phyloP scores from a whole-genome alignment of 2,329 filamentous ascomycete species.

The Botrytis squamosa region DNA sequence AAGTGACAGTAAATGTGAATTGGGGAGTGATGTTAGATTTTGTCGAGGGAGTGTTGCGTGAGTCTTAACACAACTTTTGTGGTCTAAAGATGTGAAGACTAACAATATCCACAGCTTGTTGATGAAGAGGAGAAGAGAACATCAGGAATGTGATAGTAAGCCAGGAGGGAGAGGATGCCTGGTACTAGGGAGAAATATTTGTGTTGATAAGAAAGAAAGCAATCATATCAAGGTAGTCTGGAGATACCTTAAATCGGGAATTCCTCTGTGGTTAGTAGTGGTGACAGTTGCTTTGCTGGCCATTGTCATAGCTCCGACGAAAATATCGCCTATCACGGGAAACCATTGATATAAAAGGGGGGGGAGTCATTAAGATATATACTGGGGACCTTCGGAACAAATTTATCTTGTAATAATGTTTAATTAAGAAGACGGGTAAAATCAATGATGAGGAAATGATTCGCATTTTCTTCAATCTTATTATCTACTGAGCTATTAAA shows the following conservation, averaged over 20 bases:
- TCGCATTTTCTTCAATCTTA: not conserved
- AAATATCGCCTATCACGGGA: not conserved
- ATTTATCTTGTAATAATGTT: not conserved
- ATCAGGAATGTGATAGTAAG: constrained; percentile 55
- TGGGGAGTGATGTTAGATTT: constrained; percentile 59
- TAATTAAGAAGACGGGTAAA: not conserved
- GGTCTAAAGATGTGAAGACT: not conserved
- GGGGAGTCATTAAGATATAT: not conserved
- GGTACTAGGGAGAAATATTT: constrained; percentile 31
- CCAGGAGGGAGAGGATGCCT: constrained; percentile 36
- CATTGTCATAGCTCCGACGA: not conserved
- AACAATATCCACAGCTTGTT: constrained; percentile 45
- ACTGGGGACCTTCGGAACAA: not conserved
- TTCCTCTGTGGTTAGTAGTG: not conserved
- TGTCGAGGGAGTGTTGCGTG: constrained; percentile 60
- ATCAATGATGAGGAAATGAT: not conserved
- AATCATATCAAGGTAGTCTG: not conserved
- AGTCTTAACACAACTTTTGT: constrained; percentile 29
- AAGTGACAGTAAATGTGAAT: constrained; percentile 54
- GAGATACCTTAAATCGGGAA: not conserved
- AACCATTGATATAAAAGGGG: not conserved
- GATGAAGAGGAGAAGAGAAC: constrained; percentile 59
- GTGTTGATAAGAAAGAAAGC: not conserved
- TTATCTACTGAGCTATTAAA: not conserved
- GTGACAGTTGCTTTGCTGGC: constrained; percentile 4